Conservation (phyloP, 805 yeast genomes). For the Yarrowia alimentaria region DNA sequence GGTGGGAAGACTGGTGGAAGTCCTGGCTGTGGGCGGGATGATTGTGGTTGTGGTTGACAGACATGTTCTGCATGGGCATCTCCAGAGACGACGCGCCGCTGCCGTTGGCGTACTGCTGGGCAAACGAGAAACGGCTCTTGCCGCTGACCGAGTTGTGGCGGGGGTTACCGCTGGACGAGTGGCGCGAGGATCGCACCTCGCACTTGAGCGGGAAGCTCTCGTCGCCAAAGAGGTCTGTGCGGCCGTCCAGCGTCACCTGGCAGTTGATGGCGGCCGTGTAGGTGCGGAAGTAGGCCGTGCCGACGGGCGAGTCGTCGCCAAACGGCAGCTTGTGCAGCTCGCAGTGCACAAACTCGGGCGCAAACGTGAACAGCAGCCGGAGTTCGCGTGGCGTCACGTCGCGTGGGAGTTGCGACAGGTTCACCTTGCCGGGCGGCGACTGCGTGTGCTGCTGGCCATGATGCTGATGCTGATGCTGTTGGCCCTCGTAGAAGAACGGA, state of each 20-base stretch:
- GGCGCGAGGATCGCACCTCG: slow-evolving; percentile 20
- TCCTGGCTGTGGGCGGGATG: too few relatives aligned
- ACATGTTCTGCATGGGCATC: slow-evolving; percentile 26
- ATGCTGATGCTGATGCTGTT: slow-evolving; percentile 14
- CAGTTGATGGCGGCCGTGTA: slow-evolving; percentile 27
- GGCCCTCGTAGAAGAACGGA: slow-evolving; percentile 25
- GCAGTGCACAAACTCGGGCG: slow-evolving; percentile 40
- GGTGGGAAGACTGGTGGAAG: slow-evolving; percentile 5
- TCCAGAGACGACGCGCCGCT: slow-evolving; percentile 14
- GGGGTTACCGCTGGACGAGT: slow-evolving; percentile 20
- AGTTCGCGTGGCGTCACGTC: slow-evolving; percentile 43
- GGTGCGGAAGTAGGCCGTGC: slow-evolving; percentile 38
- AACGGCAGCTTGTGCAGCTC: slow-evolving; percentile 39
- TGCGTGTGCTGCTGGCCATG: background rate
- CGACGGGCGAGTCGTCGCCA: slow-evolving; percentile 31
- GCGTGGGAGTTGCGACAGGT: slow-evolving; percentile 38
- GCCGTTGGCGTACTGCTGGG: slow-evolving; percentile 22
- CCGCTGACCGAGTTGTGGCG: slow-evolving; percentile 20
- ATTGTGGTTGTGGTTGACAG: slow-evolving; percentile 24
- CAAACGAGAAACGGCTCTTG: slow-evolving; percentile 20
- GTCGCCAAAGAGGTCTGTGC: slow-evolving; percentile 17
- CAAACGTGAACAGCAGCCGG: slow-evolving; percentile 42
- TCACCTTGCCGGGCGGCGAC: slow-evolving; percentile 24
- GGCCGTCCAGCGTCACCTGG: slow-evolving; percentile 20
- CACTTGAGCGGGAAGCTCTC: slow-evolving; percentile 11